Evolutionary conservation across 2,329 filamentous ascomycete genomes (phyloP), one percentile per base, ranked within the genome.

Genomic region (Pseudopithomyces maydicus): DNA sequence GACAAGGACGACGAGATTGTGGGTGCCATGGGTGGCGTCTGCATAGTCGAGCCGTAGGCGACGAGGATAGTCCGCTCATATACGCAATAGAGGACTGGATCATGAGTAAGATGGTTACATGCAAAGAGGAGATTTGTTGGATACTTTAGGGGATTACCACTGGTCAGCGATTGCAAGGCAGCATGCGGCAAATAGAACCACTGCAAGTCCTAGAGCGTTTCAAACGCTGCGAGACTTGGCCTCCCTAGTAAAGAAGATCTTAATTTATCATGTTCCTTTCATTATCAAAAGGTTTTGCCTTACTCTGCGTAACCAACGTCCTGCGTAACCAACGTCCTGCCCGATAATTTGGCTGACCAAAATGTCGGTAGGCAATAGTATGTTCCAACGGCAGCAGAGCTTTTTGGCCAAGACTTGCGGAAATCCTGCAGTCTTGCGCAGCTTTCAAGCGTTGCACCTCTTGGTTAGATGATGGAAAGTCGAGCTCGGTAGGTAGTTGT

Each of bases 111-210:
- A 44, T 23, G 35, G 14, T 12, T 2, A 8, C 6, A 17, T n/a
- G 11, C 19, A 12, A 49, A 35, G 20, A n/a, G 22, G 7, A 17
- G 0, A 10, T 10, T 1, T 2, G 3, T 19, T 22, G 84, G 92
- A 83, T 80, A 97, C 92, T 97, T 88, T 45, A 96, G 80, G 59
- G 84, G 84, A 41, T 94, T 93, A 8, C 92, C 94, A 64, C 93
- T 95, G 22, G 98, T 80, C 58, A 97, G 86, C 71, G 91, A 92
- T 74, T 97, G 94, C 66, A 94, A 96, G 8, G 90, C 87, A 73
- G 98, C 95, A 81, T 97, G 95, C 75, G 97, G 96, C 67, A 86
- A 89, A 73, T 93, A 97, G 90, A 92, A 97, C 93, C 94, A 99
- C 71, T 90, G 96, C 5, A 98, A 78, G 76, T 98, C 95, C 62